These are phyloP conservation scores for Acanthamoeba healyi DNA, from an alignment of 208 protist genomes.

Conservation along the genomic window DNA sequence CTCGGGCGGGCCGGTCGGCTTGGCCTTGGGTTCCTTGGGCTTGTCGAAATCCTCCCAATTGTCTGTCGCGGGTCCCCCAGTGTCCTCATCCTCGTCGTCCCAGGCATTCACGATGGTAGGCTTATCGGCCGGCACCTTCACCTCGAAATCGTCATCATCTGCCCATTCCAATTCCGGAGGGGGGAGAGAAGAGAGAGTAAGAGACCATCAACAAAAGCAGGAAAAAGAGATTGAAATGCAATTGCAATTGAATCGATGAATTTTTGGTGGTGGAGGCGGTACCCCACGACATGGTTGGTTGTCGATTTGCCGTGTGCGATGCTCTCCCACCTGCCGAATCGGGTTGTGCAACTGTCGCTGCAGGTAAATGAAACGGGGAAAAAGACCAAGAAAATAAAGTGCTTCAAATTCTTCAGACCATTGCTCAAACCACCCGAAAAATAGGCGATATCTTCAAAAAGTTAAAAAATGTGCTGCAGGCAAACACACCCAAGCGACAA, in stretches of 20 bases:
- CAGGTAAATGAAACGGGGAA: neutral
- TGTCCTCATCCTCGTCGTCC: slow-evolving; percentile 55
- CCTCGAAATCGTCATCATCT: slow-evolving; percentile 71
- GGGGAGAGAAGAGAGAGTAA: too few species aligned
- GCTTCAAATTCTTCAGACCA: neutral
- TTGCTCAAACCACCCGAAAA: neutral
- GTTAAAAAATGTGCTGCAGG: slow-evolving; percentile 4
- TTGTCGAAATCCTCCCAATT: slow-evolving; percentile 38
- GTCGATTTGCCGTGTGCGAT: neutral
- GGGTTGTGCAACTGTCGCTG: neutral
- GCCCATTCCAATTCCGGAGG: neutral
- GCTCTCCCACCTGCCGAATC: neutral
- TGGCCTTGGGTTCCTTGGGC: slow-evolving; percentile 1
- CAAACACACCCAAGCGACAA: neutral
- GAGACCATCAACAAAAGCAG: neutral
- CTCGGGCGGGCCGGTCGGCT: neutral
- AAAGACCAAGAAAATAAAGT: neutral
- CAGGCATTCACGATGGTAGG: neutral
- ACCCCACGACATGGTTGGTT: slow-evolving; percentile 29
- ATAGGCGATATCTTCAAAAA: neutral
- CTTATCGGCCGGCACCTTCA: neutral
- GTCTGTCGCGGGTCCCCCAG: neutral
- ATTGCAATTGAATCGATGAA: neutral
- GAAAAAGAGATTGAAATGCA: neutral
- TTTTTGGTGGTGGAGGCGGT: neutral